Evolutionary conservation across 192 early-diverging fungal species (phyloP).

Genomic region (Coemansia sp.): DNA sequence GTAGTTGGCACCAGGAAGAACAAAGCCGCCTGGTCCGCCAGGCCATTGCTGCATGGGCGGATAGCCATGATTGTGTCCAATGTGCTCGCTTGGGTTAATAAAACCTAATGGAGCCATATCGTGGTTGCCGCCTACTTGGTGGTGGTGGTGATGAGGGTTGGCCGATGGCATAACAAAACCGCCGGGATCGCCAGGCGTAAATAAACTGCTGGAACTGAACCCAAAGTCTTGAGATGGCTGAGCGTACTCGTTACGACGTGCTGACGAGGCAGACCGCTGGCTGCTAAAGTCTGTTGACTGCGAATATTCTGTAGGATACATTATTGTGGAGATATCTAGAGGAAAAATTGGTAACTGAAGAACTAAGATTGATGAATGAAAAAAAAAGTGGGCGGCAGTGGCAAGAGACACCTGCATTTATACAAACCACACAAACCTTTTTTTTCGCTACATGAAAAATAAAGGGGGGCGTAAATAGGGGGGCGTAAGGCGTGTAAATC

Average conservation of each 20-base stretch:
- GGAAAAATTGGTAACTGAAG: neutral
- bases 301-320: neutral
- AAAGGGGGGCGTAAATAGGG: neutral
- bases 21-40: constrained; percentile 32
- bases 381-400: neutral
- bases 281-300: constrained; percentile 7
- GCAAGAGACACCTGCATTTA: neutral
- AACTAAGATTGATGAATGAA: neutral
- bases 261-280: constrained; percentile 2
- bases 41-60: constrained; percentile 14
- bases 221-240: neutral
- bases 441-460: neutral
- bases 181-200: constrained; percentile 44
- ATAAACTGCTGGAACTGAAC: constrained; percentile 15
- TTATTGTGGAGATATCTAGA: neutral
- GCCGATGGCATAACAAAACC: constrained; percentile 33
- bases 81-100: constrained; percentile 24
- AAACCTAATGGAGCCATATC: constrained; percentile 29
- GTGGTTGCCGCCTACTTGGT: neutral
- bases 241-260: constrained; percentile 3
- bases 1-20: constrained; percentile 16
- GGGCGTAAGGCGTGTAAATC: neutral
- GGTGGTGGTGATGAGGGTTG: neutral
- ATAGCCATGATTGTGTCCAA: neutral
- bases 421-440: neutral